phyloP scores from a whole-genome alignment of 2,329 filamentous ascomycete species.

The Calycina marina region DNA sequence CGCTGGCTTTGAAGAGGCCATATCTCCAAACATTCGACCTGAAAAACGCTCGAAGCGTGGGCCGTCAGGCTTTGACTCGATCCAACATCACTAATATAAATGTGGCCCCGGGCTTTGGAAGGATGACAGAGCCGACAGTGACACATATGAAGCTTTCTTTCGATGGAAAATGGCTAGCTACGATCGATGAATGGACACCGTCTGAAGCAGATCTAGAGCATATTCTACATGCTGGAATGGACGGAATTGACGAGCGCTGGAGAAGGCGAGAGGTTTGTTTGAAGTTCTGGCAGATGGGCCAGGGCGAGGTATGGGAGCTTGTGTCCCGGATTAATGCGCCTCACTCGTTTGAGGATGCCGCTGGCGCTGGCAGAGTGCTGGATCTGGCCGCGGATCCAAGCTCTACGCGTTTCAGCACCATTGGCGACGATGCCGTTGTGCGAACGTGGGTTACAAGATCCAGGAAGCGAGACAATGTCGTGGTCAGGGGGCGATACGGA shows the following conservation, averaged over 20 bases:
- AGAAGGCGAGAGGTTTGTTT: slow-evolving; percentile 60
- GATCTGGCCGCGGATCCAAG: slow-evolving; percentile 58
- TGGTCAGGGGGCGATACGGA: slow-evolving; percentile 41
- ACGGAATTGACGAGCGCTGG: slow-evolving; percentile 31
- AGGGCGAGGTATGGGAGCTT: slow-evolving; percentile 50
- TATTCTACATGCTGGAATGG: slow-evolving; percentile 32
- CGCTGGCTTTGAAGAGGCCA: slow-evolving; percentile 36
- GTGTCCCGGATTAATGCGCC: slow-evolving; percentile 74
- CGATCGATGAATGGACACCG: slow-evolving; percentile 81
- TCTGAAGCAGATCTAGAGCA: slow-evolving; percentile 51
- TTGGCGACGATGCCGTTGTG: slow-evolving; percentile 67
- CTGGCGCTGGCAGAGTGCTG: slow-evolving; percentile 43
- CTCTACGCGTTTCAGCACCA: slow-evolving; percentile 61
- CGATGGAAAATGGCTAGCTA: slow-evolving; percentile 82
- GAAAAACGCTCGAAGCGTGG: slow-evolving; percentile 60
- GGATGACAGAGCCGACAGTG: slow-evolving; percentile 65
- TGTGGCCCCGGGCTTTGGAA: slow-evolving; percentile 53
- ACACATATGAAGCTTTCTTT: slow-evolving; percentile 60
- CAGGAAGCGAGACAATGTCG: slow-evolving; percentile 52
- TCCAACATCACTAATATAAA: slow-evolving; percentile 78
- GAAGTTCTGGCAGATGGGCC: slow-evolving; percentile 74
- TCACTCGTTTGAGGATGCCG: slow-evolving; percentile 44
- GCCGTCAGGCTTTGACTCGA: slow-evolving; percentile 77
- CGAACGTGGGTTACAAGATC: slow-evolving; percentile 70
- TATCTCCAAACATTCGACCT: slow-evolving; percentile 79